phyloP scores from a whole-genome alignment of 768 basidiomycete genomes.

The Saitozyma podzolica region DNA sequence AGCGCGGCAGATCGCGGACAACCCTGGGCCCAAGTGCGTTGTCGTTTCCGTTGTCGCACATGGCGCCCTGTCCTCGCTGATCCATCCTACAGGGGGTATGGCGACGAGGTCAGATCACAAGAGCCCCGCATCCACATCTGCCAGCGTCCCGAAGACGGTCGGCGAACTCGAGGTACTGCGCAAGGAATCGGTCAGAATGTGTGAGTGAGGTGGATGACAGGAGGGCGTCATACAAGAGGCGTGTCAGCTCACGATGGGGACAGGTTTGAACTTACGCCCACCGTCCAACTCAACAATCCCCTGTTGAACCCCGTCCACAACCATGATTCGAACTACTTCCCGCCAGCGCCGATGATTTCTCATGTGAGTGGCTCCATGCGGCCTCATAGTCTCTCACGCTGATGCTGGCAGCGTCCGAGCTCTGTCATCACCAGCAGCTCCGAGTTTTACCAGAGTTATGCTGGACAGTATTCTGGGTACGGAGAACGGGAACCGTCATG shows the following conservation, averaged over 20 bases:
- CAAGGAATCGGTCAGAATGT: slow-evolving; percentile 47
- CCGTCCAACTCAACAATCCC: slow-evolving; percentile 45
- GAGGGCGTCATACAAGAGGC: background rate
- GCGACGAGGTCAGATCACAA: slow-evolving; percentile 61
- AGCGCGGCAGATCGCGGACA: slow-evolving; percentile 40
- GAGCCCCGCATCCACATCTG: slow-evolving; percentile 85
- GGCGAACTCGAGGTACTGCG: slow-evolving; percentile 43
- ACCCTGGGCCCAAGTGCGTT: slow-evolving; percentile 56
- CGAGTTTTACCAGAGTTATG: background rate
- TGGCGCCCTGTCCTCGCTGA: background rate
- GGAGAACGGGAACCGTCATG: background rate
- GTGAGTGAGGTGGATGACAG: slow-evolving; percentile 20
- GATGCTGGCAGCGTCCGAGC: slow-evolving; percentile 14
- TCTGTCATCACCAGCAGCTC: slow-evolving; percentile 15
- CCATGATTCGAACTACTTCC: slow-evolving; percentile 49
- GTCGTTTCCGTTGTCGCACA: background rate
- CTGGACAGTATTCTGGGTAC: background rate
- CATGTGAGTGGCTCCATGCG: slow-evolving; percentile 5
- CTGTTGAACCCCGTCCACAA: slow-evolving; percentile 41
- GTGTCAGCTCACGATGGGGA: background rate
- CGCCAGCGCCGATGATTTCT: slow-evolving; percentile 35
- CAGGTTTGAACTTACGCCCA: slow-evolving; percentile 50
- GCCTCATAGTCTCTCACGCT: slow-evolving; percentile 4
- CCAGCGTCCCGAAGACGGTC: slow-evolving; percentile 62
- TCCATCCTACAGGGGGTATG: slow-evolving; percentile 50